Conservation (phyloP, 768 basidiomycete genomes). For the Phaffia tasmanica region DNA sequence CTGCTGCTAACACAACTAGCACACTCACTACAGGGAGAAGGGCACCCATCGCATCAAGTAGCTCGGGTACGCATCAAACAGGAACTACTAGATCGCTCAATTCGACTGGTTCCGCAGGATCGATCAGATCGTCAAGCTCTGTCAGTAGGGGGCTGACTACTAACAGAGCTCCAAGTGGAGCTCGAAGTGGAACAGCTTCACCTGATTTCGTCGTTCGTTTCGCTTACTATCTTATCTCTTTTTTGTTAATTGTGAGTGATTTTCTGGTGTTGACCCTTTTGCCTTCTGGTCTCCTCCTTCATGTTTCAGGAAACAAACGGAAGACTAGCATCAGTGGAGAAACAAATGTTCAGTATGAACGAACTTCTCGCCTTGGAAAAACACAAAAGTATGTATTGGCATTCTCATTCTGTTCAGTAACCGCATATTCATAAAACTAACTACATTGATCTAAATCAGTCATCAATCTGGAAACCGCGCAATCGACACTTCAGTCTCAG, state of each 20-base stretch:
- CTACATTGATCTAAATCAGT: not conserved
- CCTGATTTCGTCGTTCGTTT: not conserved
- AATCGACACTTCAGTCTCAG: conserved; percentile 18
- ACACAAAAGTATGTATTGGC: conserved; percentile 7
- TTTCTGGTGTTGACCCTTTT: not conserved
- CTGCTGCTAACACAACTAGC: too few relatives aligned
- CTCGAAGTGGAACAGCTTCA: not conserved
- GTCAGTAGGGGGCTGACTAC: not conserved
- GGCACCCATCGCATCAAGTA: too few relatives aligned
- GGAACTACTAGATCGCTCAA: too few relatives aligned
- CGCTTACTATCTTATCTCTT: too few relatives aligned
- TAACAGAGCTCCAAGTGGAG: not conserved
- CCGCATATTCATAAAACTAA: not conserved
- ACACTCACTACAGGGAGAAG: too few relatives aligned
- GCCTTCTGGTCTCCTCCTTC: not conserved
- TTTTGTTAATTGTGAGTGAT: not conserved
- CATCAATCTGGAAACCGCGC: conserved; percentile 14
- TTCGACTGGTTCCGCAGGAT: too few relatives aligned
- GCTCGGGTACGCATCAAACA: too few relatives aligned
- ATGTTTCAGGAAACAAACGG: conserved; percentile 13
- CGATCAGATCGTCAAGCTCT: not conserved
- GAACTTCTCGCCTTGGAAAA: conserved; percentile 19
- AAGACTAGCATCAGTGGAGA: conserved; percentile 13
- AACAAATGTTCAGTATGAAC: conserved; percentile 17
- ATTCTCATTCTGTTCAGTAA: not conserved